A percentile compares a stretch with the other conserved stretches of the same genome.
Conservation (phyloP, 2,329 filamentous ascomycete species). For the Talaromyces piceae region DNA sequence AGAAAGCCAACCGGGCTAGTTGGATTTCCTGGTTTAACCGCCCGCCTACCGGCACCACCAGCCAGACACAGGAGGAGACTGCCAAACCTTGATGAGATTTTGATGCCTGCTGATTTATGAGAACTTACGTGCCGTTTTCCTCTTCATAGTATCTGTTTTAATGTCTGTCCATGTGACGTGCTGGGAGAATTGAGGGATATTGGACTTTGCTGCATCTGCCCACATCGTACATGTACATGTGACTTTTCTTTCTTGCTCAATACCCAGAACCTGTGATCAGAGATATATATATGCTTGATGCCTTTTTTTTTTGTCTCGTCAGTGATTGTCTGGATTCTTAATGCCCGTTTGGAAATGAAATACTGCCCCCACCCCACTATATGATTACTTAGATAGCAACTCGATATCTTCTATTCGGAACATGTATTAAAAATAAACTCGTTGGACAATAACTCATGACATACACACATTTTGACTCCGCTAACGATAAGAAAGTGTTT, state of each 20-base stretch:
- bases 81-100: constrained; percentile 8
- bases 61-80: constrained; percentile 5
- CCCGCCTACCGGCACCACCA: constrained; percentile 11
- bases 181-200: background rate
- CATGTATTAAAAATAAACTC: background rate
- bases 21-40: constrained; percentile 43
- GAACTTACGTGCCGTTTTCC: background rate
- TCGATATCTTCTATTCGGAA: background rate
- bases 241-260: constrained; percentile 9
- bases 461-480: too few relatives aligned
- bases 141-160: background rate
- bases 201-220: constrained; percentile 1
- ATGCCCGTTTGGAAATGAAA: constrained; percentile 1
- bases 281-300: constrained; percentile 4
- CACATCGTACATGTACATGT: background rate
- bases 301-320: background rate
- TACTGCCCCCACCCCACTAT: background rate
- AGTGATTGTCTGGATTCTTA: constrained; percentile 1
- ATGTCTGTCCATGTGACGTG: background rate
- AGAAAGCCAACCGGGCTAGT: constrained; percentile 40
- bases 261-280: constrained; percentile 12
- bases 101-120: background rate
- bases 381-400: constrained; percentile 1
- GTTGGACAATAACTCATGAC: background rate
- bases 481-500: too few relatives aligned